Evolutionary conservation across 805 yeast species (phyloP).

Genomic region (Kazachstania psychrophila): DNA sequence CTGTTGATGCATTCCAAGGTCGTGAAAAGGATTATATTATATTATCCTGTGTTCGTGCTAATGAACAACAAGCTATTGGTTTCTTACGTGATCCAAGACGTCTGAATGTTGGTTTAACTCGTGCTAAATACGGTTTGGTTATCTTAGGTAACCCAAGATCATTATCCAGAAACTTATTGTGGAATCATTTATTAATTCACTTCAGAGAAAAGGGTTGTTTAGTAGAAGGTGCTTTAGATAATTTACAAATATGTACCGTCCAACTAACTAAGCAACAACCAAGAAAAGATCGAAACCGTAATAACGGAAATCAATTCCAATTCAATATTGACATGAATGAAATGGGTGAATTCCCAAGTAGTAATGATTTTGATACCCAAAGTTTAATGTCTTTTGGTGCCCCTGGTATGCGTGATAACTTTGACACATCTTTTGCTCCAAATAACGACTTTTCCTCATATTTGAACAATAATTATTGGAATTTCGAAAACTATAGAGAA

Average conservation of each 20-base stretch:
- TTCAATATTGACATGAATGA: constrained; percentile 13
- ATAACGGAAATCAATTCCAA: constrained; percentile 10
- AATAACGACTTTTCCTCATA: constrained; percentile 19
- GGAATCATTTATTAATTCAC: constrained; percentile 72
- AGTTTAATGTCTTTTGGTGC: constrained; percentile 29
- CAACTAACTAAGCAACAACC: constrained; percentile 34
- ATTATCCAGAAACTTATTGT: constrained; percentile 56
- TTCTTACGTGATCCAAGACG: constrained; percentile 80
- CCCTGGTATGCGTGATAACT: constrained; percentile 9
- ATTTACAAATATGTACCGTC: constrained; percentile 61
- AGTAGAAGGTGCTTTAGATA: constrained; percentile 83
- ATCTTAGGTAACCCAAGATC: constrained; percentile 80
- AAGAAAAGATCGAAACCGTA: constrained; percentile 7
- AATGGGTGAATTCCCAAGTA: constrained; percentile 12
- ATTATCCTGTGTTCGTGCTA: constrained; percentile 90
- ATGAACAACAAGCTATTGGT: constrained; percentile 65
- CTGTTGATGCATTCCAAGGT: constrained; percentile 98
- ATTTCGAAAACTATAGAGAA: constrained; percentile 7
- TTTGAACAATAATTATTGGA: constrained; percentile 20
- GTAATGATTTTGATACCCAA: constrained; percentile 27
- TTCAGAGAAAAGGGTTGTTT: constrained; percentile 78
- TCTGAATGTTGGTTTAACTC: constrained; percentile 78
- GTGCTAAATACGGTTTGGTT: constrained; percentile 76
- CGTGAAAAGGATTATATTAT: constrained; percentile 93
- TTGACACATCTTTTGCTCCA: constrained; percentile 14